Evolutionary conservation across 768 basidiomycete species (phyloP).

Genomic region (Phaeotremella skinneri): DNA sequence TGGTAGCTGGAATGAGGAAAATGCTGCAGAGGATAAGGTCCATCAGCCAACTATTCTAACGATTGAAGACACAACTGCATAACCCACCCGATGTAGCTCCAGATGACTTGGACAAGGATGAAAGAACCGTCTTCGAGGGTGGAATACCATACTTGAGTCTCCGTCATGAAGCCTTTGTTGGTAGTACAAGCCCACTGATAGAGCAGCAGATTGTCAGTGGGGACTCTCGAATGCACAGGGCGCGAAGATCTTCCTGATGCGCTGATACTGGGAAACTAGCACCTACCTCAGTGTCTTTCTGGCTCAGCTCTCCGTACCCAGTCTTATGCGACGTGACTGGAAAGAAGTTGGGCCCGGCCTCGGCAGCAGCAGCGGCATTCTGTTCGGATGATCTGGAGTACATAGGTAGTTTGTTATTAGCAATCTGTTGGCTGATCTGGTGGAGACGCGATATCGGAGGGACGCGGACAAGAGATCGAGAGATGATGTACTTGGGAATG

Average conservation of each 20-base stretch:
- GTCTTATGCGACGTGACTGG: slow-evolving; percentile 63
- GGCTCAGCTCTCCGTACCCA: slow-evolving; percentile 39
- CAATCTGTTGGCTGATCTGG: background rate
- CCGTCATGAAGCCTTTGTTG: slow-evolving; percentile 74
- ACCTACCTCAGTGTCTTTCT: slow-evolving; percentile 50
- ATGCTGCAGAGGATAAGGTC: slow-evolving; percentile 9
- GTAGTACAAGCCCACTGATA: slow-evolving; percentile 69
- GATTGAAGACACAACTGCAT: slow-evolving; percentile 14
- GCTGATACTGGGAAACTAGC: slow-evolving; percentile 57
- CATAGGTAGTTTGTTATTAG: background rate
- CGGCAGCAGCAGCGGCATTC: slow-evolving; percentile 10
- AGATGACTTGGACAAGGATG: slow-evolving; percentile 79
- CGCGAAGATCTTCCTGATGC: slow-evolving; percentile 31
- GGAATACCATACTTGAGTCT: slow-evolving; percentile 86
- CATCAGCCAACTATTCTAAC: background rate
- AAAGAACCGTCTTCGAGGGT: slow-evolving; percentile 74
- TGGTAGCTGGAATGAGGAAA: slow-evolving; percentile 88
- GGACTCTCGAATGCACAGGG: background rate
- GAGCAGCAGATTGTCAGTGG: too few species aligned
- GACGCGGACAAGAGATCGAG: background rate
- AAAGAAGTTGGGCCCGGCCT: slow-evolving; percentile 64
- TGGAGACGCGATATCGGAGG: background rate
- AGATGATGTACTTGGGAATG: background rate
- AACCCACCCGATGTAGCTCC: slow-evolving; percentile 80
- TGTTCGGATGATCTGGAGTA: slow-evolving; percentile 9